Conservation (phyloP, 768 basidiomycete genomes). For the Boletus tylopilopsis region DNA sequence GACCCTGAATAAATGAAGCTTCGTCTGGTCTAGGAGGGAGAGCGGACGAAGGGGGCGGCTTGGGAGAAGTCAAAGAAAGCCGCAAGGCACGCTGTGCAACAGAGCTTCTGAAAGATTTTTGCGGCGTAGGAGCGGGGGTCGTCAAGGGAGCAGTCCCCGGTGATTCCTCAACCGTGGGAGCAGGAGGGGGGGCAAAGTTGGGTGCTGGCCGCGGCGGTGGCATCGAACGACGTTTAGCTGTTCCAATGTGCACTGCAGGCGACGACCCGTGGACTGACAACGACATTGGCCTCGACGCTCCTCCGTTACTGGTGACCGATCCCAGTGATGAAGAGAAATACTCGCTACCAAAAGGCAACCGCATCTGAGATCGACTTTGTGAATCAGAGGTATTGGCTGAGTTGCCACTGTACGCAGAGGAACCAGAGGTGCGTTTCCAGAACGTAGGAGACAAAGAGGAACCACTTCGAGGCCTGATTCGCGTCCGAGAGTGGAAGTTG, state of each 20-base stretch:
- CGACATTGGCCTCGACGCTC: conserved; percentile 20
- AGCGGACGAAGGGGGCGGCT: conserved; percentile 54
- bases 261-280: conserved; percentile 14
- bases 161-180: conserved; percentile 40
- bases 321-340: conserved; percentile 12
- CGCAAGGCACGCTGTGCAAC: conserved; percentile 54
- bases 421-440: conserved; percentile 50
- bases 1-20: conserved; percentile 21
- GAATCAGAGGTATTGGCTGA: conserved; percentile 44
- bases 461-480: conserved; percentile 40
- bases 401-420: conserved; percentile 44
- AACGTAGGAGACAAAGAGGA: conserved; percentile 47
- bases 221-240: conserved; percentile 54
- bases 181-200: conserved; percentile 64
- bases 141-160: conserved; percentile 3
- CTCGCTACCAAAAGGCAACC: conserved; percentile 1
- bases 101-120: conserved; percentile 50
- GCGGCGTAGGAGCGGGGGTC: conserved; percentile 8
- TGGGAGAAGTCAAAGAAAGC: conserved; percentile 58
- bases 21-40: conserved; percentile 73
- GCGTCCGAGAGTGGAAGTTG: conserved; percentile 25
- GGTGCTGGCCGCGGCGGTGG: conserved; percentile 76
- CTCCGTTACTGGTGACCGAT: conserved; percentile 1
- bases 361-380: conserved; percentile 17
- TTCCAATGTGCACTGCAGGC: conserved; percentile 14